Conservation (phyloP, 495 filamentous ascomycete genomes). For the Neurospora hispaniola region DNA sequence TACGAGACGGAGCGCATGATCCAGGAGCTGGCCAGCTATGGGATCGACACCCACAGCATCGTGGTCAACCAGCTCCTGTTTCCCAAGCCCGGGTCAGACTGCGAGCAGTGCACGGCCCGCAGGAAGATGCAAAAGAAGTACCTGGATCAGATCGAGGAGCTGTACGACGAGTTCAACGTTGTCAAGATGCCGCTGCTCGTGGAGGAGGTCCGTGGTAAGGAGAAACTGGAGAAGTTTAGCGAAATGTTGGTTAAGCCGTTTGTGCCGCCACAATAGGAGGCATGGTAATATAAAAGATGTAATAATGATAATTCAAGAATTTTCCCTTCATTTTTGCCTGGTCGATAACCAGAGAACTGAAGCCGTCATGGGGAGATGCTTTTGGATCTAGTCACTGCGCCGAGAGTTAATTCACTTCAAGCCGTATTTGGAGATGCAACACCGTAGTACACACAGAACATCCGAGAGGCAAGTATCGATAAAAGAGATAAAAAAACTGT, state of each 20-base stretch:
- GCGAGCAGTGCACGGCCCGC: constrained; percentile 90
- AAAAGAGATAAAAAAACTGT: not conserved
- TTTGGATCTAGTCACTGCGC: not conserved
- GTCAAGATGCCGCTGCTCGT: constrained; percentile 94
- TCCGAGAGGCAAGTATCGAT: not conserved
- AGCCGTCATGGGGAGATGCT: not conserved
- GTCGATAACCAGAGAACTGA: not conserved
- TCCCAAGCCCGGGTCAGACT: constrained; percentile 73
- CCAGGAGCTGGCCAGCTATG: constrained; percentile 86
- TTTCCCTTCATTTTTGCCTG: not conserved
- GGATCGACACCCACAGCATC: constrained; percentile 93
- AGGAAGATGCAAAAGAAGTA: constrained; percentile 99
- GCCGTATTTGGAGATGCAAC: not conserved
- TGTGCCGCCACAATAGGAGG: constrained; percentile 51
- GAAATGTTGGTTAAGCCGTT: constrained; percentile 86
- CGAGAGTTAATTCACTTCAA: not conserved
- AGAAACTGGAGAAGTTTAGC: constrained; percentile 84
- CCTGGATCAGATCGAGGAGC: constrained; percentile 93
- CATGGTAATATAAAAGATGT: not conserved
- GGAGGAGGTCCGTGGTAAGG: constrained; percentile 92
- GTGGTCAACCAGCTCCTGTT: constrained; percentile 98
- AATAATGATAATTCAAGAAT: not conserved
- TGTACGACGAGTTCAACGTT: constrained; percentile 99
- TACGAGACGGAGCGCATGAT: constrained; percentile 99
- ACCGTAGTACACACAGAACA: not conserved